These are phyloP conservation scores for Tetrahymena elliotti DNA, from an alignment of 73 alveolate species.

Conservation along the genomic window DNA sequence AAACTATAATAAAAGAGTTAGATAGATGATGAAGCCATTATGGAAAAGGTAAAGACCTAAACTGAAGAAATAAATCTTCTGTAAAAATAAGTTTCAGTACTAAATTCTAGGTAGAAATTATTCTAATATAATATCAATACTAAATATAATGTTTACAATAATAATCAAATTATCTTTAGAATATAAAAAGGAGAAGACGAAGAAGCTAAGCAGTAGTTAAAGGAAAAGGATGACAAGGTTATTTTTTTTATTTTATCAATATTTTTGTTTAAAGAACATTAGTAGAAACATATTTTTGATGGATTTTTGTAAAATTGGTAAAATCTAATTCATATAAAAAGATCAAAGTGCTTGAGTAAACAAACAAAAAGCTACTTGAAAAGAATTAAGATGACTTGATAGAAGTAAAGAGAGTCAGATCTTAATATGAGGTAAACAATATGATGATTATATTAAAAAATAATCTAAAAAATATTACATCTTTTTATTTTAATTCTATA, in stretches of 20 bases:
- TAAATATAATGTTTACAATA: too few relatives aligned
- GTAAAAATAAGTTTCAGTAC: neutral
- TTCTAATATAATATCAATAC: neutral
- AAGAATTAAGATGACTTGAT: neutral
- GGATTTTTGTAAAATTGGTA: neutral
- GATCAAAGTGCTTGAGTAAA: neutral
- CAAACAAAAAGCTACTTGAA: neutral
- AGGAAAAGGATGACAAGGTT: neutral
- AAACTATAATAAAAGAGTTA: neutral
- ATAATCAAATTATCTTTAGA: neutral
- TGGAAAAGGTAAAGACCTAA: neutral
- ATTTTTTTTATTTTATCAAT: neutral
- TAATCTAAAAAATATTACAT: too few relatives aligned
- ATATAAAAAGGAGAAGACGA: neutral
- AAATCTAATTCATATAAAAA: neutral
- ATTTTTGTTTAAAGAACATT: neutral
- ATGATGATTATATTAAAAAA: too few relatives aligned
- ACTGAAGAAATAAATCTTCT: neutral
- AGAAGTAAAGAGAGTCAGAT: neutral
- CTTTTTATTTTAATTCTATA: too few relatives aligned
- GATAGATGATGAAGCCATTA: neutral
- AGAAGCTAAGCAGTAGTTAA: neutral
- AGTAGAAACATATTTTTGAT: neutral
- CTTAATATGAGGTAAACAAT: neutral
- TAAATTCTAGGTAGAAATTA: neutral